A percentile compares a stretch with the other conserved stretches of the same genome.
phyloP scores from a whole-genome alignment of 257 asterid genomes.

The Oldenlandia corymbosa region DNA sequence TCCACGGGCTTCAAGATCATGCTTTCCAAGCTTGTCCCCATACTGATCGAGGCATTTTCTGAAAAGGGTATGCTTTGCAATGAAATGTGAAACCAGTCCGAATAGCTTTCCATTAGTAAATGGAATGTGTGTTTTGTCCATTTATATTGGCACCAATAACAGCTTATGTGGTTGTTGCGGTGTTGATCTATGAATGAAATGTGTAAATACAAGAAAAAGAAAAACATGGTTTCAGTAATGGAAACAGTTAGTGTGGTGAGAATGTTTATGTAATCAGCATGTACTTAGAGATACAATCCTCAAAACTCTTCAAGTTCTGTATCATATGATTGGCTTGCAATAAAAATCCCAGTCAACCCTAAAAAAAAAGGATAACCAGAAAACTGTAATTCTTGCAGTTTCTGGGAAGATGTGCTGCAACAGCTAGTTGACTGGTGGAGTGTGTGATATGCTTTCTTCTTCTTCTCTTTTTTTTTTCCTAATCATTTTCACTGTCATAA shows the following conservation, averaged over 20 bases:
- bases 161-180: not conserved
- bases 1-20: constrained; percentile 85
- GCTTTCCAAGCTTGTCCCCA: constrained; percentile 67
- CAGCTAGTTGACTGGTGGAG: not conserved
- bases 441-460: not conserved
- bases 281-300: not conserved
- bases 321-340: constrained; percentile 13
- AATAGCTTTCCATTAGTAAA: constrained; percentile 9
- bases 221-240: not conserved
- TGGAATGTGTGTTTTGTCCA: constrained; percentile 11
- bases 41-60: constrained; percentile 66
- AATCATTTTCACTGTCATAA: too few species aligned
- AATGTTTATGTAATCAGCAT: not conserved
- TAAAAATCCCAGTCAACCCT: constrained; percentile 15
- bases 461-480: not conserved
- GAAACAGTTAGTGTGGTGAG: not conserved
- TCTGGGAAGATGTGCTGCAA: not conserved
- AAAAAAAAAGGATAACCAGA: too few species aligned
- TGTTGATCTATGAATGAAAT: not conserved
- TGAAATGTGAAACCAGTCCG: constrained; percentile 26
- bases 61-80: constrained; percentile 55
- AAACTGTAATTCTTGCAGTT: not conserved
- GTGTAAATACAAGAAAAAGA: not conserved
- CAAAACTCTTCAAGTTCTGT: not conserved
- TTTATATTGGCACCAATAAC: constrained; percentile 10